A percentile compares a stretch with the other conserved stretches of the same genome.
Evolutionary conservation across 805 yeast genomes (phyloP).

Genomic region (Starmerella vitae): DNA sequence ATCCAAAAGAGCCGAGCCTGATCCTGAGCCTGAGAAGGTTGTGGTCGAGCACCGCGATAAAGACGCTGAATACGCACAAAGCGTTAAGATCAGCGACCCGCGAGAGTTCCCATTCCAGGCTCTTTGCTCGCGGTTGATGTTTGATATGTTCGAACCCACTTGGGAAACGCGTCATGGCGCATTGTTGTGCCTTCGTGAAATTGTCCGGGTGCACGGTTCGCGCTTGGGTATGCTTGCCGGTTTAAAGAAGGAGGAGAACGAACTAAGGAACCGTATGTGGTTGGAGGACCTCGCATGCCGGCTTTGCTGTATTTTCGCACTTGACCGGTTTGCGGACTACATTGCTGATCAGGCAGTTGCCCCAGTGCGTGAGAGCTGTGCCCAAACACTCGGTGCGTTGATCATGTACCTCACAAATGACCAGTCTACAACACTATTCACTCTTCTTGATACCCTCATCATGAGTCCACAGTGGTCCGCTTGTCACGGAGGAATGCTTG

Average conservation of each 20-base stretch:
- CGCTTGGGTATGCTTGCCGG: constrained; percentile 76
- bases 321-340: constrained; percentile 93
- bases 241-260: constrained; percentile 47
- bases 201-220: constrained; percentile 64
- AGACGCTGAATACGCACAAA: constrained; percentile 46
- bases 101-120: constrained; percentile 92
- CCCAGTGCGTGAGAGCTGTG: constrained; percentile 93
- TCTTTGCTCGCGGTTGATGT: constrained; percentile 64
- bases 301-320: constrained; percentile 69
- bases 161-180: constrained; percentile 98
- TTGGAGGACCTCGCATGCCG: constrained; percentile 82
- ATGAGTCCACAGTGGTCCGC: constrained; percentile 75
- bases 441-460: constrained; percentile 52
- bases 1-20: constrained; percentile 20
- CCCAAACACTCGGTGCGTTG: constrained; percentile 84
- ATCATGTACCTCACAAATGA: constrained; percentile 56
- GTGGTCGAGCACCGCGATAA: constrained; percentile 65
- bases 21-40: constrained; percentile 38
- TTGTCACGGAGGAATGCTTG: constrained; percentile 94
- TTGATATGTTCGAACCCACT: constrained; percentile 64
- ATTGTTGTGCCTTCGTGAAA: constrained; percentile 78
- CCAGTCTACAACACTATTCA: constrained; percentile 48
- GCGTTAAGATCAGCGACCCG: constrained; percentile 55
- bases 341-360: constrained; percentile 96
- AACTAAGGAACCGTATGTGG: constrained; percentile 47